phyloP scores from a whole-genome alignment of 257 asterid species.

The Nemophila menziesii region DNA sequence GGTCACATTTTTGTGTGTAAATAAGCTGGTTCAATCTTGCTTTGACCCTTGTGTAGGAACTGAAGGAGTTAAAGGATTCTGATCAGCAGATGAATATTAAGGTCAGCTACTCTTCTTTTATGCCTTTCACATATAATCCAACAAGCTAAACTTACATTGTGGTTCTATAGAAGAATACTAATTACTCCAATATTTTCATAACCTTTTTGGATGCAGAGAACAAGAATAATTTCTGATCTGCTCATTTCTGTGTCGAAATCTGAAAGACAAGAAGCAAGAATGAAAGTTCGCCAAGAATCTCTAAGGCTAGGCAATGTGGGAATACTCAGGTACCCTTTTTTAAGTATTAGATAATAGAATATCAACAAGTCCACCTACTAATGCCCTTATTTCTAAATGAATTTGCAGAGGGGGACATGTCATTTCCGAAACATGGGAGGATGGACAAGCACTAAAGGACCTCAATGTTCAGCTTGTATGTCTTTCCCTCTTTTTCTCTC shows the following conservation, averaged over 20 bases:
- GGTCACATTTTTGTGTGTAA: conserved; percentile 1
- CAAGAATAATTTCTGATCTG: conserved; percentile 72
- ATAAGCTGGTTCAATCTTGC: conserved; percentile 1
- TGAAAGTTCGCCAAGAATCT: conserved; percentile 89
- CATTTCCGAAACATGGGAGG: conserved; percentile 99
- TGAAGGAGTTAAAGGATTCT: conserved; percentile 63
- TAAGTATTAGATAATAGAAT: not conserved
- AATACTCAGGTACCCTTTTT: conserved; percentile 55
- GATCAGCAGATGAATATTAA: conserved; percentile 87
- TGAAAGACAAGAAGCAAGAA: conserved; percentile 95
- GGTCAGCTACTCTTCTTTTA: conserved; percentile 27
- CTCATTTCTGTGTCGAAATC: conserved; percentile 91
- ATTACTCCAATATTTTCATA: not conserved
- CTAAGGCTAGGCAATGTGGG: conserved; percentile 92
- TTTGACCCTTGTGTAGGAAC: conserved; percentile 54
- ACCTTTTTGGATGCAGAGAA: conserved; percentile 52
- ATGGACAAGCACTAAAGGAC: conserved; percentile 86
- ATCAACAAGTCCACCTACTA: no score
- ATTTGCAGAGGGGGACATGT: conserved; percentile 79
- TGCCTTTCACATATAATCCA: not conserved
- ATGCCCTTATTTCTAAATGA: not conserved
- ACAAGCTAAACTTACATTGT: not conserved
- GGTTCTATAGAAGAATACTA: not conserved
- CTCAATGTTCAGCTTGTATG: conserved; percentile 90
- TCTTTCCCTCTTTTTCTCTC: conserved; percentile 4